Percentiles rank a stretch among this genome's conserved stretches.
These are phyloP conservation scores for Aspergillus sp. DNA, from an alignment of 2,329 filamentous ascomycete species.

Conservation along the genomic window DNA sequence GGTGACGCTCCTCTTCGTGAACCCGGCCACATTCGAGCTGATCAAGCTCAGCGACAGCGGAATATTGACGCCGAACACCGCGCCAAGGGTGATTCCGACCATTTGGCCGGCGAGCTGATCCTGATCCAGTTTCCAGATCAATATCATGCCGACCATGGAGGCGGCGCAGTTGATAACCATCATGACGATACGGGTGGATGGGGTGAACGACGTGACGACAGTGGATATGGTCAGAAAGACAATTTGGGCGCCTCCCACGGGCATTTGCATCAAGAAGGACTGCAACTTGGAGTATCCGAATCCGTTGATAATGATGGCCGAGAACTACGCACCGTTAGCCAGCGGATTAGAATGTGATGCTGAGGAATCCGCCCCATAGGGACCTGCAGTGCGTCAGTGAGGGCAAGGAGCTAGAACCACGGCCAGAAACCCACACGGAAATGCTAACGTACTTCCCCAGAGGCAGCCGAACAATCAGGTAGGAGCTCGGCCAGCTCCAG, in stretches of 20 bases:
- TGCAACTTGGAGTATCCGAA: conserved; percentile 31
- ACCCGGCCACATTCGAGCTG: conserved; percentile 27
- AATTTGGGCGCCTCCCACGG: conserved; percentile 23
- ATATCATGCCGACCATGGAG: conserved; percentile 23
- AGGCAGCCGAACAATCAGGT: conserved; percentile 26
- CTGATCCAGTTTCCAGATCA: conserved; percentile 21
- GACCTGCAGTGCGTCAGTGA: conserved; percentile 22
- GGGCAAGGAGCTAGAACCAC: conserved; percentile 4
- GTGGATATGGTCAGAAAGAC: conserved; percentile 24
- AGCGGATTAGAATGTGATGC: too few species aligned
- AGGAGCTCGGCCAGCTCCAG: conserved; percentile 32
- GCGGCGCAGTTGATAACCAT: conserved; percentile 24
- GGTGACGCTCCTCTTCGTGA: conserved; percentile 27
- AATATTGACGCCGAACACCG: conserved; percentile 28
- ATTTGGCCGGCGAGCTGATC: conserved; percentile 18
- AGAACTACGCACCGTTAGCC: conserved; percentile 18
- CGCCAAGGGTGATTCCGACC: conserved; percentile 20
- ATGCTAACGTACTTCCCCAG: conserved; percentile 19
- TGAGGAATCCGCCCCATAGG: conserved; percentile 24
- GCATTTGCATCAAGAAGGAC: conserved; percentile 30
- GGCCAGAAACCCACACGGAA: conserved; percentile 19
- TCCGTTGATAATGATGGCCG: conserved; percentile 24
- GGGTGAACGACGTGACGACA: conserved; percentile 17
- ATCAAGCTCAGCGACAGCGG: conserved; percentile 26
- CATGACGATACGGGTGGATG: conserved; percentile 19